Evolutionary conservation across 257 asterid genomes (phyloP), one percentile per base, ranked within the genome.

Genomic region (Jasminum sambac): DNA sequence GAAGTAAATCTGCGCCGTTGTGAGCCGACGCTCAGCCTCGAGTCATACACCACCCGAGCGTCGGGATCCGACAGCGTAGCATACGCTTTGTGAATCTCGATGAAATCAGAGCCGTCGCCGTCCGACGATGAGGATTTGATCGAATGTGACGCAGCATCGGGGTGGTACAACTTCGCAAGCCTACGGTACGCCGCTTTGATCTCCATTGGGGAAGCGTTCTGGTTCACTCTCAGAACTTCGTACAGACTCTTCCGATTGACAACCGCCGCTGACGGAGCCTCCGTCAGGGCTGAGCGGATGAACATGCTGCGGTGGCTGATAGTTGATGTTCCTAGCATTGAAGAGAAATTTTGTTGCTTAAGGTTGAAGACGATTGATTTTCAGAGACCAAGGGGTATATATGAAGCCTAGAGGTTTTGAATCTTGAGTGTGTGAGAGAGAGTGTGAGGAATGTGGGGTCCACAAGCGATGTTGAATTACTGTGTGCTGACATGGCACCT

Each of bases 161-260:
- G 98, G 58, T 92, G 98, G 82, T 87, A 82, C 68, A 88, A 41
- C 88, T 92, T 92, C 12, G 98, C 98, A 36, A 92, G 85, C 57
- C 86, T 79, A 0, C 97, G 84, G 85, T 93, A 90, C 70, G 98
- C 96, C 73, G 92, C 75, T 65, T 86, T 90, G 84, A 93, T 93
- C 85, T 90, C 97, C 66, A 70, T 77, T 64, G 41, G 83, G n/a
- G 96, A 84, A 0, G 97, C 96, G 81, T 81, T 82, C n/a, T 60
- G 74, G 76, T 70, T 86, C 50, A 90, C 89, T 17, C 84, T 82
- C 12, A 90, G 89, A 25, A 93, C 92, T 69, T 87, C 89, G 81
- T 92, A 92, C 16, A 85, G 83, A 73, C 85, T 84, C 71, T 78
- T 55, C 62, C 62, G 59, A 72, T 64, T 78, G 21, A 34, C 48